phyloP scores from a whole-genome alignment of 2,329 filamentous ascomycete species.

The Fusarium sp. region DNA sequence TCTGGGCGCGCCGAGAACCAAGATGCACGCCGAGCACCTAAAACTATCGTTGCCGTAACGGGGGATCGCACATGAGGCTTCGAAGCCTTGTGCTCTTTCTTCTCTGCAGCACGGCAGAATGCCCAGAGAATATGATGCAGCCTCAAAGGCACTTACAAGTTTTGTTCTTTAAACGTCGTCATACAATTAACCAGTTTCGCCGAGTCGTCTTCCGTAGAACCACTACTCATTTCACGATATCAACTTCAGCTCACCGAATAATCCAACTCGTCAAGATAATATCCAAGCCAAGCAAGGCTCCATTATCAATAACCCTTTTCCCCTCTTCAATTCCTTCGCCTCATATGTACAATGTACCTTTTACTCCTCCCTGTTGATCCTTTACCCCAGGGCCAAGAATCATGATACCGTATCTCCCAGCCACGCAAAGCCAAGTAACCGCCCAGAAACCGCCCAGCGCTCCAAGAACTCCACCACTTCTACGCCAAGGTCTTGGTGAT shows the following conservation, averaged over 20 bases:
- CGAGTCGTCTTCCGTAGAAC: not conserved
- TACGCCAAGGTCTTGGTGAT: conserved; percentile 43
- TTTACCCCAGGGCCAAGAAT: conserved; percentile 22
- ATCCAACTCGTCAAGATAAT: not conserved
- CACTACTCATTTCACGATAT: not conserved
- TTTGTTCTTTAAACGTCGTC: not conserved
- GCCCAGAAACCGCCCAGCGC: conserved; percentile 29
- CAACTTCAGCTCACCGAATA: not conserved
- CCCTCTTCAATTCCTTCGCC: not conserved
- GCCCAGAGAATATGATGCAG: conserved; percentile 21
- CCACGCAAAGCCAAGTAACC: conserved; percentile 25
- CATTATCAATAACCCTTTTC: not conserved
- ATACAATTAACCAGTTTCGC: not conserved
- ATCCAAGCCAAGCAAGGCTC: not conserved
- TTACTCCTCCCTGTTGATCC: not conserved
- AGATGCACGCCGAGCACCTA: conserved; percentile 4
- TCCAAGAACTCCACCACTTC: conserved; percentile 16
- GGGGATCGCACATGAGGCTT: not conserved
- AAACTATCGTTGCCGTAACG: conserved; percentile 10
- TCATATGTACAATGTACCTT: not conserved
- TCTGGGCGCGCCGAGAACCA: not conserved
- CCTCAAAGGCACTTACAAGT: conserved; percentile 1
- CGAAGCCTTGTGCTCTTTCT: not conserved
- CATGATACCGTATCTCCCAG: conserved; percentile 7
- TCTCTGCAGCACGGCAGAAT: not conserved